Conservation (phyloP, 2,329 filamentous ascomycete species). For the Aspergillus ustus region DNA sequence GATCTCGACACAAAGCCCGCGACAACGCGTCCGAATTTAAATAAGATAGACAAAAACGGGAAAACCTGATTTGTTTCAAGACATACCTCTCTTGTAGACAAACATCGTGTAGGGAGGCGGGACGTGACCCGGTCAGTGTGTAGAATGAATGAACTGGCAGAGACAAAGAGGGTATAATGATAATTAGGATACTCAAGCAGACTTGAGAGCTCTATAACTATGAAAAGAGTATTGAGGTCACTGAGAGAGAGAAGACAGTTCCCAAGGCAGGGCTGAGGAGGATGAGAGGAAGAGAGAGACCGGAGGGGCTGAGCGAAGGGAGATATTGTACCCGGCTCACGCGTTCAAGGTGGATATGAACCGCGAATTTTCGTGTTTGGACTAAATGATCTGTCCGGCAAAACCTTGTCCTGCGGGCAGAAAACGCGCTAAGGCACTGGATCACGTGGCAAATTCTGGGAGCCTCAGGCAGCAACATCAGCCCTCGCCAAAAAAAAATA, state of each 20-base stretch:
- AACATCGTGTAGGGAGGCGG: constrained; percentile 54
- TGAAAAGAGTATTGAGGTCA: constrained; percentile 6
- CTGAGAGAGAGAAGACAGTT: constrained; percentile 15
- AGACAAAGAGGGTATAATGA: constrained; percentile 25
- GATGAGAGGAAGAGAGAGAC: constrained; percentile 32
- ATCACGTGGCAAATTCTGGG: neutral
- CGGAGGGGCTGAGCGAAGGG: constrained; percentile 31
- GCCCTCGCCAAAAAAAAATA: too few species aligned
- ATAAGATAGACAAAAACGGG: neutral
- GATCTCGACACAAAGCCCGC: neutral
- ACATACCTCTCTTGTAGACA: constrained; percentile 66
- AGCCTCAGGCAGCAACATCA: neutral
- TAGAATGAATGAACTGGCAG: constrained; percentile 21
- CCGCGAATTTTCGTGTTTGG: constrained; percentile 43
- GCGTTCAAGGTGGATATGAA: constrained; percentile 34
- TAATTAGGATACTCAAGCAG: constrained; percentile 18
- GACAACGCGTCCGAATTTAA: neutral
- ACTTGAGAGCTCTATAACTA: constrained; percentile 11
- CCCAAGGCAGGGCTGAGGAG: constrained; percentile 23
- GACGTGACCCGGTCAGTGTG: constrained; percentile 16
- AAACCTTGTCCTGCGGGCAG: neutral
- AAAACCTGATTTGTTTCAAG: neutral
- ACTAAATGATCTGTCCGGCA: constrained; percentile 32
- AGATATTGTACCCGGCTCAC: constrained; percentile 42
- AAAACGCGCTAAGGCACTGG: constrained; percentile 19